Base-by-base conservation (phyloP, 2,329 filamentous ascomycete genomes). In the Dothiorella sarmentorum region DNA sequence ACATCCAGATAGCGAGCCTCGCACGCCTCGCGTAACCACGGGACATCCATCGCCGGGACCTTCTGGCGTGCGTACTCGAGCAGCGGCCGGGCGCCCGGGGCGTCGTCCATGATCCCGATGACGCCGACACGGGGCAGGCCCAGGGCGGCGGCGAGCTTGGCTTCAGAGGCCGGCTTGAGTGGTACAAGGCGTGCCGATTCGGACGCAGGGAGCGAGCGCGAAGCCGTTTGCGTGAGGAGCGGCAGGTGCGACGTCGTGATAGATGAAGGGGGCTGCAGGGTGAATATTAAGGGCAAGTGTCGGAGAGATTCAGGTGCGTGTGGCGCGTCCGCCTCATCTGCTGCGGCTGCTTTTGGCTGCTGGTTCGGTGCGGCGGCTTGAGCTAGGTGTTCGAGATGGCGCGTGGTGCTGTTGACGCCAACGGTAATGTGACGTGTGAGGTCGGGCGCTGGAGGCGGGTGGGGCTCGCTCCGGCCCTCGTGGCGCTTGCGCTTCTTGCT, bases 61-160 rank as follows among this genome's bases (percentile, higher is more conserved):
- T 76, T 74, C 33, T 78, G 73, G 27, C 76, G 71, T 1, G 85
- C 78, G 63, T 85, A 82, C 3, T 84, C 78, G 22, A 86, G 68
- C 9, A 91, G 68, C 1, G 81, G 77, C 51, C 78, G 78, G 0
- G 82, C 78, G 40, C 82, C 80, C 0, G 85, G 84, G 0, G 86
- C 84, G 35, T 75, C 79, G 6, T 76, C 75, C 18, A 77, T 70
- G 6, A 91, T 69, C 0, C 81, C 88, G 29, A 91, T 73, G 20
- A 85, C 84, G 1, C 86, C 88, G 0, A 85, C 85, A 31, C 85
- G 79, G 0, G 85, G 83, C 9, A 90, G 77, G 2, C 82, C 82
- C 3, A 90, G 75, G 18, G 78, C 78, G 27, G 74, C 70, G 47
- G 82, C 82, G 15, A 91, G 71, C 11, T 79, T 79, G 15, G 82